phyloP scores from a whole-genome alignment of 129 eudicot species.

The Cynara cardunculus region DNA sequence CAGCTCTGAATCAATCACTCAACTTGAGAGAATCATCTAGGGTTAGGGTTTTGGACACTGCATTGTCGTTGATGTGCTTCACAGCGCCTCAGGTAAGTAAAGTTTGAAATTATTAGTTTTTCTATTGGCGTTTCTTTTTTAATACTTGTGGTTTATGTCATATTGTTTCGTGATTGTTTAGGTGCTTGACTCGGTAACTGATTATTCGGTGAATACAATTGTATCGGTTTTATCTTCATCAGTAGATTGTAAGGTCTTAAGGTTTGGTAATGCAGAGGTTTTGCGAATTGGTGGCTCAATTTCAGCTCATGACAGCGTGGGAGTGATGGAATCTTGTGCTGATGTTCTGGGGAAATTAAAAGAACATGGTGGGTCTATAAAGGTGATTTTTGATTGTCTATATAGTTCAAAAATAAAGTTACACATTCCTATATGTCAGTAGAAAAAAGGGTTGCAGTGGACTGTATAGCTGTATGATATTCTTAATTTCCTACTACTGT shows the following conservation, averaged over 20 bases:
- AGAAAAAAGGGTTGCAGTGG: not conserved
- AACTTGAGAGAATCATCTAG: conserved; percentile 48
- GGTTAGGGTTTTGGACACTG: conserved; percentile 72
- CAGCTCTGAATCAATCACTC: conserved; percentile 49
- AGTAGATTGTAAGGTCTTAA: conserved; percentile 40
- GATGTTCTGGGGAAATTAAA: conserved; percentile 43
- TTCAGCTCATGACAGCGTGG: conserved; percentile 33
- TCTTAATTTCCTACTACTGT: not conserved
- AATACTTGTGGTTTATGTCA: not conserved
- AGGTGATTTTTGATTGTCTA: conserved; percentile 12
- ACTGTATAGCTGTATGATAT: not conserved
- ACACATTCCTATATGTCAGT: not conserved
- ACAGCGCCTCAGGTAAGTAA: conserved; percentile 53
- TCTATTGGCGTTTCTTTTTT: not conserved
- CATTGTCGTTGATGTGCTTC: conserved; percentile 74
- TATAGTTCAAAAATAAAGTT: not conserved
- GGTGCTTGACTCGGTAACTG: conserved; percentile 61
- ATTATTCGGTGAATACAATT: conserved; percentile 49
- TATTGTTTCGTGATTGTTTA: conserved; percentile 17
- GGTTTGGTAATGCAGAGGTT: conserved; percentile 23
- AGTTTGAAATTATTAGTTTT: too few relatives aligned
- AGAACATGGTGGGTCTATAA: conserved; percentile 34
- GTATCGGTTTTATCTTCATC: conserved; percentile 47
- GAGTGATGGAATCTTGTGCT: conserved; percentile 43
- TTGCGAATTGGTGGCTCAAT: conserved; percentile 48